These are phyloP conservation scores for Paecilomyces sp. DNA, from an alignment of 2,329 filamentous ascomycete species.

Conservation along the genomic window DNA sequence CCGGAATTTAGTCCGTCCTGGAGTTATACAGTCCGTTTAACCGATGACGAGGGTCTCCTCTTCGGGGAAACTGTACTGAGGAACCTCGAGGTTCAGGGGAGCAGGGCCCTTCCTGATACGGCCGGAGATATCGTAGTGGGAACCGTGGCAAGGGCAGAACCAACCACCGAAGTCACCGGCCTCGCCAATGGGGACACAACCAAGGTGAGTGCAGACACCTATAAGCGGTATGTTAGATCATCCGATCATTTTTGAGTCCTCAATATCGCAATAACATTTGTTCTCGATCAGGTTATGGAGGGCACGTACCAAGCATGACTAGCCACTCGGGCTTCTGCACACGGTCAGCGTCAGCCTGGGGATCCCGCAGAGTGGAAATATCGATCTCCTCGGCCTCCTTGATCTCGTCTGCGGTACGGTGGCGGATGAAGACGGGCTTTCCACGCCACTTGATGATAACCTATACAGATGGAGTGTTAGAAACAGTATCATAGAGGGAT, in stretches of 20 bases:
- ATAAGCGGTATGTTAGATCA: not conserved
- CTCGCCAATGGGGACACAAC: conserved; percentile 98
- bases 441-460: conserved; percentile 99
- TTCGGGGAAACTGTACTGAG: conserved; percentile 84
- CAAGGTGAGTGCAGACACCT: conserved; percentile 98
- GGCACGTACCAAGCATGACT: conserved; percentile 78
- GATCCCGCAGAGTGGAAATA: conserved; percentile 76
- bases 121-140: conserved; percentile 99
- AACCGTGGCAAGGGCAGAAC: conserved; percentile 99
- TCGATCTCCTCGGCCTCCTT: conserved; percentile 71
- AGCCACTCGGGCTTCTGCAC: conserved; percentile 99
- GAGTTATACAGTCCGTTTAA: conserved; percentile 46
- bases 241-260: not conserved
- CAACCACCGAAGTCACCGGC: conserved; percentile 96
- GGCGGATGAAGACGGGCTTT: conserved; percentile 99
- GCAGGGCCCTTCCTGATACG: conserved; percentile 96
- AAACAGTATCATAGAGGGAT: not conserved
- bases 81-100: conserved; percentile 94
- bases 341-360: conserved; percentile 82
- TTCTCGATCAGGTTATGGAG: not conserved
- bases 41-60: conserved; percentile 86
- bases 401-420: conserved; percentile 91
- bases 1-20: not conserved
- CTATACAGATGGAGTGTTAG: conserved; percentile 35
- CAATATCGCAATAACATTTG: not conserved